phyloP scores from a whole-genome alignment of 371 early-diverging fungal genomes.

The Mortierella polycephala region DNA sequence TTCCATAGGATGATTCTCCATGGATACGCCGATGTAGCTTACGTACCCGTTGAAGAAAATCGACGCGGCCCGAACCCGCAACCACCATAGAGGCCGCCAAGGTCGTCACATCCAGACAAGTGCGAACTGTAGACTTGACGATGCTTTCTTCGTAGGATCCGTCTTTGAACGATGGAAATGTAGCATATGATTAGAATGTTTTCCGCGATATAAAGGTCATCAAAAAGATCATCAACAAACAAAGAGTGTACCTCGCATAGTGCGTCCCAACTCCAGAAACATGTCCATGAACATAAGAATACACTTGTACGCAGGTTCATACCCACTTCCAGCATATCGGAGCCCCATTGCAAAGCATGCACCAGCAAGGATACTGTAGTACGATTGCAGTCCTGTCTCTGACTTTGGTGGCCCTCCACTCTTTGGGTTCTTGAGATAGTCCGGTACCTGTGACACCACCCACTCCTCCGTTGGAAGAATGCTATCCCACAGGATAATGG shows the following conservation, averaged over 20 bases:
- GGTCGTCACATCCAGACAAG: constrained; percentile 75
- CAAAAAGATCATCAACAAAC: neutral
- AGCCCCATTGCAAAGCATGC: constrained; percentile 83
- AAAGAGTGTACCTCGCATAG: constrained; percentile 15
- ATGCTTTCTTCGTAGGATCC: constrained; percentile 67
- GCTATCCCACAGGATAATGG: constrained; percentile 79
- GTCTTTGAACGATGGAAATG: constrained; percentile 25
- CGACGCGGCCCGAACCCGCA: constrained; percentile 84
- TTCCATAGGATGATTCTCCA: constrained; percentile 74
- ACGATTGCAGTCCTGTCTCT: constrained; percentile 67
- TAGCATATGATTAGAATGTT: neutral
- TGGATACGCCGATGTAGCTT: constrained; percentile 60
- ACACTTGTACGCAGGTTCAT: constrained; percentile 62
- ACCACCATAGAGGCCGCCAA: constrained; percentile 77
- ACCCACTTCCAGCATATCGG: constrained; percentile 81
- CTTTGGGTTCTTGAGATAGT: constrained; percentile 57
- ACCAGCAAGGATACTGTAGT: constrained; percentile 77
- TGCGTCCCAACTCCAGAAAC: constrained; percentile 56
- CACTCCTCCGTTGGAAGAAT: constrained; percentile 71
- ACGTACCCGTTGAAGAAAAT: constrained; percentile 67
- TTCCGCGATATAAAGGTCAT: neutral
- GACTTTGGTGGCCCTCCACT: constrained; percentile 28
- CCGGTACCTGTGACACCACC: constrained; percentile 76
- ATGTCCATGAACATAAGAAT: constrained; percentile 62
- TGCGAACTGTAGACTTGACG: constrained; percentile 61